Conservation (phyloP, 1,139 yeast genomes). For the Arxiozyma telluris region DNA sequence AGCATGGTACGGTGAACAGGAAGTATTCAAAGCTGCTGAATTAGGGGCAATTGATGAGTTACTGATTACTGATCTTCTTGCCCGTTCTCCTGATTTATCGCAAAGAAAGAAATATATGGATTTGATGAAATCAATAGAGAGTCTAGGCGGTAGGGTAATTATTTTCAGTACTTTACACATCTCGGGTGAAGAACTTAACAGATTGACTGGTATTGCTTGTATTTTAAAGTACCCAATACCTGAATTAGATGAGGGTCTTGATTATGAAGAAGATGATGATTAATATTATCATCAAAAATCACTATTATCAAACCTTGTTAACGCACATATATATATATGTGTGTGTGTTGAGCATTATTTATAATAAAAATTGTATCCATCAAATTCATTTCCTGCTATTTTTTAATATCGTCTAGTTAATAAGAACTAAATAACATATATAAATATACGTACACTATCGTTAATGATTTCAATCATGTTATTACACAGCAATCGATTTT, state of each 20-base stretch:
- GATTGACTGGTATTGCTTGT: conserved; percentile 86
- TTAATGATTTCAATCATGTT: too few species aligned
- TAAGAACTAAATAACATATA: neutral
- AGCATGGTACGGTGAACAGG: conserved; percentile 91
- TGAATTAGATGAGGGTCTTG: conserved; percentile 67
- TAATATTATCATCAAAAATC: neutral
- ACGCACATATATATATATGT: neutral
- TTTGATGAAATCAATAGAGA: conserved; percentile 59
- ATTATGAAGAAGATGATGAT: conserved; percentile 14
- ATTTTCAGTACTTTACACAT: conserved; percentile 82
- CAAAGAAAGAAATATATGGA: conserved; percentile 61
- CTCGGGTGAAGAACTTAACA: conserved; percentile 81
- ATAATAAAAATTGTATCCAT: neutral
- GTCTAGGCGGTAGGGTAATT: conserved; percentile 66
- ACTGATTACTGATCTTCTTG: conserved; percentile 69
- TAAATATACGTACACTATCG: too few species aligned
- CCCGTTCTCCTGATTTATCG: conserved; percentile 65
- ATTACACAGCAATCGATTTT: neutral
- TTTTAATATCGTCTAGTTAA: neutral
- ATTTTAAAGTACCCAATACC: conserved; percentile 75
- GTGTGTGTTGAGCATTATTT: neutral
- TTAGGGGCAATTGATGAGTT: conserved; percentile 71
- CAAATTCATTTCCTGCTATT: neutral
- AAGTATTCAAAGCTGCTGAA: conserved; percentile 63
- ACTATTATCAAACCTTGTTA: too few species aligned